These are phyloP conservation scores for Populus davidiana DNA, from an alignment of 345 rosid species.

Conservation along the genomic window DNA sequence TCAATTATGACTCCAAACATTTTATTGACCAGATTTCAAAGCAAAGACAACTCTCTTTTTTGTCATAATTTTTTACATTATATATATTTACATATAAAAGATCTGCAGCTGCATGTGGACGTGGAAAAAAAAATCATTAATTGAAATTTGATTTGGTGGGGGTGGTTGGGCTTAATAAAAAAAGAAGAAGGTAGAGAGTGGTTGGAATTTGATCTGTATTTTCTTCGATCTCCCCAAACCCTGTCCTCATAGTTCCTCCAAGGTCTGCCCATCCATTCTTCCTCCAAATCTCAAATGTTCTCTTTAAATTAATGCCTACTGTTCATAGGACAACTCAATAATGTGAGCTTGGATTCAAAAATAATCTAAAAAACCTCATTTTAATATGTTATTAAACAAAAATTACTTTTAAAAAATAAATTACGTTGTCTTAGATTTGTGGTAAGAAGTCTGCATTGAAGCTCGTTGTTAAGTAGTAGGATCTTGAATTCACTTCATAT, in stretches of 20 bases:
- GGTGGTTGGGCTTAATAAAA: background rate
- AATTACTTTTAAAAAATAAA: too few species aligned
- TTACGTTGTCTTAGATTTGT: too few species aligned
- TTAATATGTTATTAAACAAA: too few species aligned
- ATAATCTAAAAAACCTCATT: too few species aligned
- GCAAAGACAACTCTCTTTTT: background rate
- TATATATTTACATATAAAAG: too few species aligned
- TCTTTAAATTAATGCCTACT: background rate
- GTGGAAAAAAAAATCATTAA: background rate
- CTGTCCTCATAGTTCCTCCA: background rate
- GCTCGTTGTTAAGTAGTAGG: too few species aligned
- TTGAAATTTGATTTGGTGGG: slow-evolving; percentile 7
- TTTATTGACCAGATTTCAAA: background rate
- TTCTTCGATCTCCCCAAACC: background rate
- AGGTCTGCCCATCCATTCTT: background rate
- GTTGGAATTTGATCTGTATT: slow-evolving; percentile 10
- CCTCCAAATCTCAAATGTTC: background rate
- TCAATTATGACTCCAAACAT: background rate
- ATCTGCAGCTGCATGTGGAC: background rate
- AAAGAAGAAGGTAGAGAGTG: background rate
- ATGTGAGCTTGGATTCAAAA: background rate
- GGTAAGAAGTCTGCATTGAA: too few species aligned
- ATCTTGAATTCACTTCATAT: too few species aligned
- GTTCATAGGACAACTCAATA: background rate
- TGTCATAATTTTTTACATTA: background rate